A percentile compares a stretch with the other conserved stretches of the same genome.
Evolutionary conservation across 2,329 filamentous ascomycete species (phyloP).

Genomic region (Fusarium longipes): DNA sequence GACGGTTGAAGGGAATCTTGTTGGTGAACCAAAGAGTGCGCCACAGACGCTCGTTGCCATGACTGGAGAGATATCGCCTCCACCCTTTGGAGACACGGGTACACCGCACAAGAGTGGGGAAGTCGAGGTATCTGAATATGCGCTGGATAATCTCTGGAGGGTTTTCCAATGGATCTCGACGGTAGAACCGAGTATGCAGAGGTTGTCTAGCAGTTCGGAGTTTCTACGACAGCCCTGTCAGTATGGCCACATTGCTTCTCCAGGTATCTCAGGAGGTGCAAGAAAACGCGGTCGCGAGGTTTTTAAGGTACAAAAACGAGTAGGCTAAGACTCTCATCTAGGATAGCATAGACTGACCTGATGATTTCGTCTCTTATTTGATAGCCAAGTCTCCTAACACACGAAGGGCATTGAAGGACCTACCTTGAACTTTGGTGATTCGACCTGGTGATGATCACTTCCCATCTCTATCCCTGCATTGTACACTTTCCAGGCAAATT

Average conservation of each 20-base stretch:
- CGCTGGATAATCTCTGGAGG: slow-evolving; percentile 53
- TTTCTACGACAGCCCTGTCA: slow-evolving; percentile 47
- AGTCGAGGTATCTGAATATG: slow-evolving; percentile 52
- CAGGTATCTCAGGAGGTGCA: not conserved
- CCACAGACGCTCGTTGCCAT: slow-evolving; percentile 49
- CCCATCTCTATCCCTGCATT: slow-evolving; percentile 53
- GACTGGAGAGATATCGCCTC: slow-evolving; percentile 47
- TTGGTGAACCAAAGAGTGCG: slow-evolving; percentile 47
- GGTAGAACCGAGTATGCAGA: slow-evolving; percentile 50
- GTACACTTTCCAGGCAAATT: slow-evolving; percentile 56
- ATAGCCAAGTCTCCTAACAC: too few species aligned
- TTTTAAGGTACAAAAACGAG: too few species aligned
- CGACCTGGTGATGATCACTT: slow-evolving; percentile 42
- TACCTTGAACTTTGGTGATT: slow-evolving; percentile 52
- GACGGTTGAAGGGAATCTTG: slow-evolving; percentile 32
- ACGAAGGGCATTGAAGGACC: too few species aligned
- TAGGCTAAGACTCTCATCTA: too few species aligned
- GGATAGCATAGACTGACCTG: too few species aligned
- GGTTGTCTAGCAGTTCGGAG: slow-evolving; percentile 51
- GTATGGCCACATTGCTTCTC: not conserved
- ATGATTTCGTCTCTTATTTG: too few species aligned
- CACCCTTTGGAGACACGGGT: slow-evolving; percentile 50
- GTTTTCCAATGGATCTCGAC: slow-evolving; percentile 52
- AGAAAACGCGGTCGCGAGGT: too few species aligned
- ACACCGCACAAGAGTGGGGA: slow-evolving; percentile 50